Base-by-base conservation (phyloP, 2,329 filamentous ascomycete species). In the Basipetospora chlamydospora region DNA sequence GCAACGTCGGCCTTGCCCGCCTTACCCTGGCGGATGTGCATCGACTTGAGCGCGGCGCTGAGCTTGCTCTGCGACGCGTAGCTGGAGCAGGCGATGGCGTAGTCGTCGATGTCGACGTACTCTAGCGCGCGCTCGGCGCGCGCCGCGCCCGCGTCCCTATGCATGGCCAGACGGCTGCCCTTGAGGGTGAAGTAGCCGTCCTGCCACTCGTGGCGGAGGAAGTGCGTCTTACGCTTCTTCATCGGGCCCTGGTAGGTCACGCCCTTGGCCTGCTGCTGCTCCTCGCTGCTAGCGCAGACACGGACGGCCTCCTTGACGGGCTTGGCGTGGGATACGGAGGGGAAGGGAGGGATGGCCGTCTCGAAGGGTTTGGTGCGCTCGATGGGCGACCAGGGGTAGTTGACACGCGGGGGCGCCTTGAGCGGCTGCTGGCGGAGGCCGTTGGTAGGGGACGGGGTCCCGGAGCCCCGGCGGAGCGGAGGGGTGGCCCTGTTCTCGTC, bases 151-250 rank as follows among this genome's bases (percentile, higher is more conserved):
- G 57, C 58, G 43, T 80, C 72, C 50, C 79, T 76, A 64, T 87
- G 82, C 71, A 88, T 80, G 38, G 80, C 77, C 26, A 84, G 67
- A 20, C 73, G 71, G 18, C 77, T 83, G 40, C 80, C 80, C 48
- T 77, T 77, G 43, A 95, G 77, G 18, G 83, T 85, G 55, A 90
- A 92, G 62, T 88, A 90, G 47, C 85, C 80, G 54, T 92, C 83
- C 50, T 86, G 76, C 87, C 87, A 95, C 61, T 95, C 87, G 56
- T 93, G 83, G 29, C 85, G 82, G 42, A 94, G 72, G 64, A 94
- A 77, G 50, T 77, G 77, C 23, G 80, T 92, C 62, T 85, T 85
- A 52, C 88, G 83, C 67, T 93, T 94, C 67, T 85, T 87, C 76
- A 98, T 93, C 57, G 78, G 86, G 2, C 90, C 90, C 34, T 82